Conservation (phyloP, 306 rosid genomes). For the Cucurbita moschata region DNA sequence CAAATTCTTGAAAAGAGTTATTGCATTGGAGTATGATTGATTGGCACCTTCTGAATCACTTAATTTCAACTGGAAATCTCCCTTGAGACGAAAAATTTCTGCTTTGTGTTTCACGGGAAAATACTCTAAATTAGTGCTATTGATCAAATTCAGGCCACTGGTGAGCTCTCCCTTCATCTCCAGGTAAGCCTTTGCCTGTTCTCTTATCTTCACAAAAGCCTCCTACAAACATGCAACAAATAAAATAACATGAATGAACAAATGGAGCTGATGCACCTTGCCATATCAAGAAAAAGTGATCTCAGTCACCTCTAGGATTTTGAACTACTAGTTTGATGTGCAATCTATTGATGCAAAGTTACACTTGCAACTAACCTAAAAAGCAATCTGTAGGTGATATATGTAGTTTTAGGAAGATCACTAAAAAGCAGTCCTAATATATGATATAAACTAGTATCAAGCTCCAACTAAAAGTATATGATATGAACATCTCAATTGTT, state of each 20-base stretch:
- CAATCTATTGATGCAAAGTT: neutral
- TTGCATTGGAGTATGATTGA: conserved; percentile 66
- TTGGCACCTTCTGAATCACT: conserved; percentile 74
- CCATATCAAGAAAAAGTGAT: neutral
- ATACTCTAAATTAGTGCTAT: conserved; percentile 85
- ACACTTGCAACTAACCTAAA: neutral
- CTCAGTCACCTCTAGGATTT: neutral
- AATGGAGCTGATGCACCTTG: neutral
- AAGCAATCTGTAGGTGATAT: neutral
- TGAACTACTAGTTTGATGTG: neutral
- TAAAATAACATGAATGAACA: neutral
- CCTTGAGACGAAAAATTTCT: conserved; percentile 79
- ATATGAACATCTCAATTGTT: neutral
- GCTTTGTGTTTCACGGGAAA: conserved; percentile 91
- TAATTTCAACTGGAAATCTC: conserved; percentile 74
- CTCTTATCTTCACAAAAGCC: conserved; percentile 93
- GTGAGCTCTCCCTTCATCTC: conserved; percentile 86
- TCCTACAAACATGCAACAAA: conserved; percentile 46
- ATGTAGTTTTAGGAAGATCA: neutral
- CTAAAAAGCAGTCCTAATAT: neutral
- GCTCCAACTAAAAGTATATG: neutral
- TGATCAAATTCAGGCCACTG: conserved; percentile 71
- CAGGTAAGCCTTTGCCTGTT: conserved; percentile 86
- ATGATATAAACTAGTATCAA: neutral
- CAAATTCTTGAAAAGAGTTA: conserved; percentile 72